Evolutionary conservation across 169 alveolate genomes (phyloP), one percentile per base, ranked within the genome.

Genomic region (Neospora caninum): DNA sequence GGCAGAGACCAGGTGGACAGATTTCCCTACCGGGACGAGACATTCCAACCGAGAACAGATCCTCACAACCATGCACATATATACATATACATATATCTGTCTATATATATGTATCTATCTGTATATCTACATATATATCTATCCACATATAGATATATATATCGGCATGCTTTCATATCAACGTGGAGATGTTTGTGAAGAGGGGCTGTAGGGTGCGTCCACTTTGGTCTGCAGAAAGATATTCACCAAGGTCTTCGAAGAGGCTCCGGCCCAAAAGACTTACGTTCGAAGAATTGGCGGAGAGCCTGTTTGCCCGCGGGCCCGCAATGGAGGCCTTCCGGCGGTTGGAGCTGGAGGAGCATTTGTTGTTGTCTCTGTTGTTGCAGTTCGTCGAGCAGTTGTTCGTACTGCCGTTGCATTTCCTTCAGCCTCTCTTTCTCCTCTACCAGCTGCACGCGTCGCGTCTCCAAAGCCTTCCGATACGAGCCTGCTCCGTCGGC

Each of bases 261-360:
- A 69, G 29, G 80, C 4, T 25, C 41, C 9, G 36, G 31, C n/a
- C 0, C 64, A 10, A 16, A 27, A 64, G 64, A 29, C 93, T 89
- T 31, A 89, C 93, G 88, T 45, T 89, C 93, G 45, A 89, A 89
- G 45, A 89, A 89, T 49, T 70, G 93, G 10, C 80, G 38, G 20
- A 89, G 70, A 0, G 93, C 93, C 73, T 58, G 70, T 20, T 78
- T 38, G 29, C 93, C 93, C 16, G 93, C 93, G 7, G 93, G 93
- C 22, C 93, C 93, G 88, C 93, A 89, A 73, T 89, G 93, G 38
- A 89, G 93, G 29, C 93, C 93, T 43, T 89, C 93, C 25, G 93
- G 93, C 0, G 93, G 93, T 45, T 89, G 86, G 38, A 89, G 70
- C 73, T 89, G 93, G 64, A 43, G 43, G 45, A 89, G 80, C 45